Base-by-base conservation (phyloP, 768 basidiomycete species). In the Rhizopogon roseolus region DNA sequence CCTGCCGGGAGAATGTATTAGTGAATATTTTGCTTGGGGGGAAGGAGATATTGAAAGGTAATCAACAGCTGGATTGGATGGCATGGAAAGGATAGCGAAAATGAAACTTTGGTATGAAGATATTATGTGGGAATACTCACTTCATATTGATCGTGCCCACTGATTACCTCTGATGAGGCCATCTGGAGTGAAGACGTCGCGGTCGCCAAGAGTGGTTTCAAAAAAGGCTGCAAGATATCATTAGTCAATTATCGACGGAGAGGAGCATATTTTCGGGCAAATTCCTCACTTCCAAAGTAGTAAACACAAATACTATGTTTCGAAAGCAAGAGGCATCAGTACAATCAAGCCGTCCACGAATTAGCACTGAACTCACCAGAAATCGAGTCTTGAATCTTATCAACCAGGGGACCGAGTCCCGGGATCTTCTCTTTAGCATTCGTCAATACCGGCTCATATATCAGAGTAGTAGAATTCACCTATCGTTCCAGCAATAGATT, bases 61-160 rank as follows among this genome's bases (percentile, higher is more conserved):
- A 22, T 22, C 22, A 22, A 22, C 22, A 3, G 22, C 3, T 22
- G 22, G 22, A 22, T 22, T 22, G 22, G 22, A 22, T 32, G 49
- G 13, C 6, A 7, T 11, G 8, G 17, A 22, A 48, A 14, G 19
- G 38, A 48, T 11, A 14, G 9, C 8, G 4, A 25, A 48, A 22
- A 46, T 34, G 19, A 11, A 7, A 22, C 4, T 1, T 48, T n/a
- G 11, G 41, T 4, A 11, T n/a, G 13, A 36, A 13, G 5, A 36
- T 36, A 11, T 2, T n/a, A 22, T 5, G 13, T 14, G 4, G 19
- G 2, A 36, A 38, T n/a, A 62, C 66, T 17, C 42, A 72, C 86
- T 72, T 90, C 85, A 59, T 87, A 91, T 62, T 93, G 92, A 64
- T 94, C 92, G 51, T 84, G 77, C 14, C 73, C 86, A 68, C 90